Evolutionary conservation across 768 basidiomycete species (phyloP), one percentile per base, ranked within the genome.

Genomic region (Macrolepiota albuminosa): DNA sequence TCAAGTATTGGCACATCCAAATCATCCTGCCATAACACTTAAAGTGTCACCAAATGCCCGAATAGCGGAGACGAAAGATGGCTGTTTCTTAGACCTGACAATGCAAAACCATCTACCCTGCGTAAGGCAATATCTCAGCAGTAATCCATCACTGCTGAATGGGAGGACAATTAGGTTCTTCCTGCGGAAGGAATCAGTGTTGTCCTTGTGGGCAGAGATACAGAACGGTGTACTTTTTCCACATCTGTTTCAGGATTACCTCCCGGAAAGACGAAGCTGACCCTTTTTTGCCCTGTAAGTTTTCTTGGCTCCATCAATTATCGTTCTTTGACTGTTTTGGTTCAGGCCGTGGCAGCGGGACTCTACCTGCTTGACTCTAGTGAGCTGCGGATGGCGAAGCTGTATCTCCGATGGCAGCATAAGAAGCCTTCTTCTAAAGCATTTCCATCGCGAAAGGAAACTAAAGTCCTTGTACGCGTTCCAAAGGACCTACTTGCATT

Each of bases 61-160:
- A 45, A 68, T 82, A 26, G 82, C 82, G 2, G 81, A 81, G n/a
- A 78, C 76, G 2, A 79, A 84, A 62, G 93, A 95, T 69, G 86
- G 87, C 2, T 84, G 79, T 39, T 81, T 74, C 62, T 67, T 95
- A 18, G 74, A 82, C 56, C 79, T 88, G 18, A 75, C 76, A 1
- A 72, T 95, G 33, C 74, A 72, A 36, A 98, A 93, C 67, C 72
- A 73, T 42, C 70, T 96, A 26, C 87, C 91, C 36, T 91, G 91
- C 64, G 95, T 95, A 70, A 71, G 56, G 31, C 39, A 45, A 39
- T 46, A 46, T 56, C 50, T 34, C 54, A 34, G 56, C 49, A 10
- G 34, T 58, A 31, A 34, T 6, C 24, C 4, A 13, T 49, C 18
- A 42, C 37, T 45, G 47, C 51, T 66, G 50, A 49, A 57, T 54